A percentile compares a stretch with the other conserved stretches of the same genome.
Conservation (phyloP, 2,329 filamentous ascomycete genomes). For the Colletotrichum aenigma region DNA sequence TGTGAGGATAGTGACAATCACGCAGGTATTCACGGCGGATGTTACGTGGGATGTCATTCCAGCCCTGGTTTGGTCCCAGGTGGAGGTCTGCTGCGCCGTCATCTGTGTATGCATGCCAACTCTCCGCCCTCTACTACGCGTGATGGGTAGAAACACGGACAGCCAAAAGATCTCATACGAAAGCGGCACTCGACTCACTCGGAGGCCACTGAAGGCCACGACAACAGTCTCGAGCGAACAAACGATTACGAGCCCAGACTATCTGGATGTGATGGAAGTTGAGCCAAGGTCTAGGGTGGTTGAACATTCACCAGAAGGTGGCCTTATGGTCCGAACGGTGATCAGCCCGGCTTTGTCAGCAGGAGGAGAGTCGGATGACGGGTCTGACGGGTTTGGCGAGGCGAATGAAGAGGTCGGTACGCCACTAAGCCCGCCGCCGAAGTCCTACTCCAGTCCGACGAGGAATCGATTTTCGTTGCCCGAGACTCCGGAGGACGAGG, state of each 20-base stretch:
- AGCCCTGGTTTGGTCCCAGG: background rate
- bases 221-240: background rate
- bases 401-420: background rate
- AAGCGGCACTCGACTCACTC: background rate
- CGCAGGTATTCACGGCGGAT: background rate
- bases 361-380: constrained; percentile 2
- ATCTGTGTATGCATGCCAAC: constrained; percentile 15
- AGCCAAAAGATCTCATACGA: background rate
- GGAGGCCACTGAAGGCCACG: background rate
- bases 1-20: background rate
- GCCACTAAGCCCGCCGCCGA: constrained; percentile 13
- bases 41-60: constrained; percentile 3
- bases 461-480: background rate
- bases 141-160: background rate
- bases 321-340: background rate
- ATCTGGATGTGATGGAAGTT: background rate
- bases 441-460: background rate
- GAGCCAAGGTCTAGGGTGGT: background rate
- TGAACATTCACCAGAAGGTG: background rate
- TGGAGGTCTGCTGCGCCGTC: constrained; percentile 10
- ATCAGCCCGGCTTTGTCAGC: background rate
- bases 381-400: background rate
- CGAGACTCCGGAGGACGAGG: background rate
- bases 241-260: background rate
- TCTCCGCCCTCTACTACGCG: constrained; percentile 1